phyloP scores from a whole-genome alignment of 2,329 filamentous ascomycete genomes.

The Cladosporium oxysporum region DNA sequence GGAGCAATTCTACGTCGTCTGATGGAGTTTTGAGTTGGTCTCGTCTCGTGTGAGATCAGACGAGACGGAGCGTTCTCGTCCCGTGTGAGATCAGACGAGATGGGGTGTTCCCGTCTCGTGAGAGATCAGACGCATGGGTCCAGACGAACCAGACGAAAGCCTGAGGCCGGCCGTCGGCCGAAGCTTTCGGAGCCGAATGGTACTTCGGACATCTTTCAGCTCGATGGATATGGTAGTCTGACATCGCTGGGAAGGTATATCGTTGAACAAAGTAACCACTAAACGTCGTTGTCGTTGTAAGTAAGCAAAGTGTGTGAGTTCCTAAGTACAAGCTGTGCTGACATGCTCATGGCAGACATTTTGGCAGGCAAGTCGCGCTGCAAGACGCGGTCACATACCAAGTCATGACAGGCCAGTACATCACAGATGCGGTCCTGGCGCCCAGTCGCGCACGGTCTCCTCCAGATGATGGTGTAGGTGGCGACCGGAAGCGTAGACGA shows the following conservation, averaged over 20 bases:
- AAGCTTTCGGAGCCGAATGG: background rate
- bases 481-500: constrained; percentile 46
- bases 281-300: background rate
- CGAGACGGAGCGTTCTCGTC: too few relatives aligned
- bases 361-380: background rate
- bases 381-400: background rate
- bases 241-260: background rate
- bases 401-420: background rate
- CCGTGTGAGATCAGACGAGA: too few relatives aligned
- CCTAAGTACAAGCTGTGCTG: background rate
- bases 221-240: background rate
- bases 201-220: background rate
- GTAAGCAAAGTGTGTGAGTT: background rate
- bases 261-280: too few relatives aligned
- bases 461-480: background rate
- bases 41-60: background rate
- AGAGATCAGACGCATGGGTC: too few relatives aligned
- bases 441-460: constrained; percentile 3
- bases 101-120: too few relatives aligned
- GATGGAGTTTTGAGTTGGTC: background rate
- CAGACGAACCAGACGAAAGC: too few relatives aligned
- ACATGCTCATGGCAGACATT: background rate
- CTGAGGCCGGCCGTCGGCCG: too few relatives aligned
- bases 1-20: background rate
- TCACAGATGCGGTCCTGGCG: background rate